A percentile compares a stretch with the other conserved stretches of the same genome.
Evolutionary conservation across 2,329 filamentous ascomycete species (phyloP).

Genomic region (Cladosporium sp.): DNA sequence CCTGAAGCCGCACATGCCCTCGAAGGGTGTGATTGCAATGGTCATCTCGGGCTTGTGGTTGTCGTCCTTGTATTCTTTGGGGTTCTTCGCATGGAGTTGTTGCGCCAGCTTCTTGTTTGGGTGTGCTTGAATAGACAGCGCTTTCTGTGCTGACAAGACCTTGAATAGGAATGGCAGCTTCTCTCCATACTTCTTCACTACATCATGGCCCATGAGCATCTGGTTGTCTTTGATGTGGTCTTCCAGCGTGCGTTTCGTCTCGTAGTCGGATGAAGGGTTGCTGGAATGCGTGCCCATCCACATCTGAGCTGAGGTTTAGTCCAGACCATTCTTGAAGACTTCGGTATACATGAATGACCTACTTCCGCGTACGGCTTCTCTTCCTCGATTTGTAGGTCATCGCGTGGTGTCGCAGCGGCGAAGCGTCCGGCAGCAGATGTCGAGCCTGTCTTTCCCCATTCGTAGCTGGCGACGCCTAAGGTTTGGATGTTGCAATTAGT

Average conservation of each 20-base stretch:
- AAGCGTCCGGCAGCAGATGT: slow-evolving; percentile 86
- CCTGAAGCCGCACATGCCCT: slow-evolving; percentile 92
- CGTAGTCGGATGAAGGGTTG: slow-evolving; percentile 85
- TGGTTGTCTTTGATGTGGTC: slow-evolving; percentile 86
- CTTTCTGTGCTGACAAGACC: slow-evolving; percentile 92
- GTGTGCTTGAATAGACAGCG: slow-evolving; percentile 93
- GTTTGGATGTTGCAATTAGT: slow-evolving; percentile 16
- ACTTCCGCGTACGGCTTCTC: slow-evolving; percentile 96
- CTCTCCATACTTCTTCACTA: slow-evolving; percentile 67
- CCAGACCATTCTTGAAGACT: not conserved
- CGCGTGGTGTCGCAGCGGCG: slow-evolving; percentile 75
- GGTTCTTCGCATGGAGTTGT: slow-evolving; percentile 76
- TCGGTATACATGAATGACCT: slow-evolving; percentile 19
- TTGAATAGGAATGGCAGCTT: slow-evolving; percentile 97
- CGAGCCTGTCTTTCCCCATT: slow-evolving; percentile 93
- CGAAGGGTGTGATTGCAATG: slow-evolving; percentile 93
- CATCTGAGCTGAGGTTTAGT: slow-evolving; percentile 53
- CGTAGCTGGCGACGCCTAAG: slow-evolving; percentile 93
- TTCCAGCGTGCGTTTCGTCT: slow-evolving; percentile 77
- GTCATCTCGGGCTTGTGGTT: slow-evolving; percentile 99
- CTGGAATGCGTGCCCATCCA: slow-evolving; percentile 99
- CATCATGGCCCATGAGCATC: slow-evolving; percentile 68
- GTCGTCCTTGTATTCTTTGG: slow-evolving; percentile 96
- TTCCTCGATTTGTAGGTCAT: slow-evolving; percentile 70
- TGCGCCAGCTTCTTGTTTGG: slow-evolving; percentile 70